These are phyloP conservation scores for Penicillium verhagenii DNA, from an alignment of 495 filamentous ascomycete genomes.

Conservation along the genomic window DNA sequence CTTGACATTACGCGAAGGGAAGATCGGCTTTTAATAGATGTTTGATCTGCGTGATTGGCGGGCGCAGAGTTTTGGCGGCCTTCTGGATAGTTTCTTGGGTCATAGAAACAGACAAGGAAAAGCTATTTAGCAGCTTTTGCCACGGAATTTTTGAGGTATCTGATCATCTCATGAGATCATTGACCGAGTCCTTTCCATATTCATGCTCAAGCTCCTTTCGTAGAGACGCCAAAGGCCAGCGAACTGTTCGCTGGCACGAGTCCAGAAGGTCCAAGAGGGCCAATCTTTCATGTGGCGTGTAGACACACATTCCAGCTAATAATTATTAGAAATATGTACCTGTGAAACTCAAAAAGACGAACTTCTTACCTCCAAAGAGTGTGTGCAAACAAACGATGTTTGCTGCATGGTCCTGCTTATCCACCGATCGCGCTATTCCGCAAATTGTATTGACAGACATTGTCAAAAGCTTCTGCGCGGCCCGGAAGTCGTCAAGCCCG, in stretches of 20 bases:
- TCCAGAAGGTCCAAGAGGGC: slow-evolving; percentile 24
- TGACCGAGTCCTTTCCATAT: slow-evolving; percentile 25
- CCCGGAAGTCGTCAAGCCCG: slow-evolving; percentile 22
- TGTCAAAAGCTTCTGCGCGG: slow-evolving; percentile 20
- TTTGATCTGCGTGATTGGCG: no score
- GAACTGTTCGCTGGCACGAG: slow-evolving; percentile 18
- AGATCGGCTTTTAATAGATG: no score
- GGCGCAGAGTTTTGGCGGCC: no score
- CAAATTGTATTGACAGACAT: slow-evolving; percentile 23
- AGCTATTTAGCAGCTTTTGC: no score
- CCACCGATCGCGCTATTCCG: slow-evolving; percentile 24
- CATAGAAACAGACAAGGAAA: no score
- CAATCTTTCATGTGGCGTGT: slow-evolving; percentile 25
- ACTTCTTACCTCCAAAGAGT: slow-evolving; percentile 27
- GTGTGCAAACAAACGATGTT: slow-evolving; percentile 24
- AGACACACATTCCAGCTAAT: slow-evolving; percentile 29
- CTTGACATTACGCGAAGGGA: no score
- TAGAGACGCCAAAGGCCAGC: slow-evolving; percentile 24
- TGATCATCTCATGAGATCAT: slow-evolving; percentile 14
- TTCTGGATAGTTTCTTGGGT: no score
- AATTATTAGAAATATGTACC: not conserved
- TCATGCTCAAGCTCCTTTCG: slow-evolving; percentile 26
- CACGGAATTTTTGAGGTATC: not conserved
- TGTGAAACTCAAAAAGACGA: not conserved
- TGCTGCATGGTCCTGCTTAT: slow-evolving; percentile 19